phyloP scores from a whole-genome alignment of 1,284 basidiomycete genomes.

The Cryptococcus neoformans region DNA sequence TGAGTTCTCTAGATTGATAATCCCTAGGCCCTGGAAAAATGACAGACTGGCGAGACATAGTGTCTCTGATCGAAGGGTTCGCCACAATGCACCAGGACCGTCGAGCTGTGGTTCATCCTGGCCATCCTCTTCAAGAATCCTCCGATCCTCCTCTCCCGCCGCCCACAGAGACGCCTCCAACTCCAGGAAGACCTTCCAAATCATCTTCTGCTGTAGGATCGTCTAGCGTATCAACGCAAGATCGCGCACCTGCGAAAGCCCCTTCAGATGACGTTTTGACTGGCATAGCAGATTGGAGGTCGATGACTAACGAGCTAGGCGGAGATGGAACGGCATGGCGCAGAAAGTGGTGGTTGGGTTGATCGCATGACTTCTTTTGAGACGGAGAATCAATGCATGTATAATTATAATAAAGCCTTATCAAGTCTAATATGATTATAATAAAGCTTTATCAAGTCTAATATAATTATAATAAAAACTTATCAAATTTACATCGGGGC shows the following conservation, averaged over 20 bases:
- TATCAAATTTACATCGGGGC: slow-evolving; percentile 8
- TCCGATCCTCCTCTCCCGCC: background rate
- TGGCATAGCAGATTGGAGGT: slow-evolving; percentile 6
- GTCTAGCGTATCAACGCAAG: background rate
- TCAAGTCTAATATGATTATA: too few relatives aligned
- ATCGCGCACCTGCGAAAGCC: background rate
- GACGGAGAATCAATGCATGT: too few relatives aligned
- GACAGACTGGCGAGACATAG: slow-evolving; percentile 68
- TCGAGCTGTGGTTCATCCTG: background rate
- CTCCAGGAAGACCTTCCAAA: slow-evolving; percentile 8
- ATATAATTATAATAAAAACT: too few relatives aligned
- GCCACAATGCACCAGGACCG: background rate
- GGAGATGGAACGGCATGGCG: slow-evolving; percentile 2
- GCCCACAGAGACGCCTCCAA: slow-evolving; percentile 67
- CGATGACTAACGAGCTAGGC: background rate
- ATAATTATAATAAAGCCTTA: too few relatives aligned
- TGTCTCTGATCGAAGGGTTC: background rate
- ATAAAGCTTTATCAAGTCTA: too few relatives aligned
- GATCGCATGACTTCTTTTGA: background rate
- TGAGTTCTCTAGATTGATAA: slow-evolving; percentile 31
- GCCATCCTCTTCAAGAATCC: slow-evolving; percentile 71
- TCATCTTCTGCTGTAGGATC: background rate
- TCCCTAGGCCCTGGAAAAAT: slow-evolving; percentile 76
- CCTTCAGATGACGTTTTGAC: background rate
- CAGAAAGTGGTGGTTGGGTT: slow-evolving; percentile 11